These are phyloP conservation scores for Cryptococcus amylolentus DNA, from an alignment of 1,284 basidiomycete genomes.

Conservation along the genomic window DNA sequence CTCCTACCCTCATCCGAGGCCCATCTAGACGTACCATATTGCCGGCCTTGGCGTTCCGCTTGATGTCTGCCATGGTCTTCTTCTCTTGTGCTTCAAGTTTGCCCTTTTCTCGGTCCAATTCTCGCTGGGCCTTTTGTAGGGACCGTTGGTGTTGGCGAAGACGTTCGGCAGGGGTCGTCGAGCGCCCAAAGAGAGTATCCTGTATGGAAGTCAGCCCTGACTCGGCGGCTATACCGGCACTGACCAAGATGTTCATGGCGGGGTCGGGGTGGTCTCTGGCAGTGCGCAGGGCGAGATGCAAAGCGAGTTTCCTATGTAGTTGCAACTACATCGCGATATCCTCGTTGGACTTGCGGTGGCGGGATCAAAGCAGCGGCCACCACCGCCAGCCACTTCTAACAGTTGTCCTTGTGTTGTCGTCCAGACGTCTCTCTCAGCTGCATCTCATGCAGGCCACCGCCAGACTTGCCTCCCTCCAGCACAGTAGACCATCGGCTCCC, in stretches of 20 bases:
- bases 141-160: constrained; percentile 93
- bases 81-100: constrained; percentile 96
- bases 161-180: constrained; percentile 91
- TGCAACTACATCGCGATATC: not conserved
- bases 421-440: too few relatives aligned
- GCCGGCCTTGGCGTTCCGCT: constrained; percentile 90
- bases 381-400: not conserved
- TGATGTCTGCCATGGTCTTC: constrained; percentile 90
- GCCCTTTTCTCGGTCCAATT: constrained; percentile 88
- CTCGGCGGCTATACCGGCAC: constrained; percentile 1
- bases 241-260: constrained; percentile 42
- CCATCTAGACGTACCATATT: constrained; percentile 69
- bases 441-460: too few relatives aligned
- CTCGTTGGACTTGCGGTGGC: not conserved
- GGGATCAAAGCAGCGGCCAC: constrained; percentile 1
- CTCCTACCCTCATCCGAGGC: not conserved
- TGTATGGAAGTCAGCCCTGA: constrained; percentile 35
- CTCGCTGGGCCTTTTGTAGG: constrained; percentile 92
- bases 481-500: not conserved
- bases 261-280: not conserved
- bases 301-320: not conserved
- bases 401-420: not conserved
- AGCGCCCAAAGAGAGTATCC: constrained; percentile 92
- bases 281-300: not conserved
- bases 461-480: not conserved